A percentile compares a stretch with the other conserved stretches of the same genome.
Evolutionary conservation across 2,329 filamentous ascomycete species (phyloP).

Genomic region (Fusarium succisae): DNA sequence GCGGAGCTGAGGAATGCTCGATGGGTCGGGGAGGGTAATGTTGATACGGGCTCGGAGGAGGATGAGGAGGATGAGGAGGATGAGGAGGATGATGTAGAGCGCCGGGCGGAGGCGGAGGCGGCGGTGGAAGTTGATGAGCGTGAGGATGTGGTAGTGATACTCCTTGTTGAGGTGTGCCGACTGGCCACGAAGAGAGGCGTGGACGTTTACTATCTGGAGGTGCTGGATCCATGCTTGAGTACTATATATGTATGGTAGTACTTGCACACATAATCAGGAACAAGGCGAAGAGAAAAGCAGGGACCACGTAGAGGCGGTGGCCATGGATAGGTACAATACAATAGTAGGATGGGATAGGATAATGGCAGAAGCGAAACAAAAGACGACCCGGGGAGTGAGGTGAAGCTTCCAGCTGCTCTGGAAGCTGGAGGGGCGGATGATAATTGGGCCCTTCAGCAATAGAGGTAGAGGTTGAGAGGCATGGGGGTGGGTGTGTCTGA

Average conservation of each 20-base stretch:
- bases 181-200: slow-evolving; percentile 62
- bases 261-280: slow-evolving; percentile 50
- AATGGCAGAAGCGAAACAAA: slow-evolving; percentile 43
- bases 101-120: slow-evolving; percentile 41
- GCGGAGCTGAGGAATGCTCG: slow-evolving; percentile 47
- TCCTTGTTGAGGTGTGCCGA: slow-evolving; percentile 58
- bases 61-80: slow-evolving; percentile 39
- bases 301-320: slow-evolving; percentile 51
- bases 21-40: slow-evolving; percentile 49
- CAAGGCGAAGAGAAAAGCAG: slow-evolving; percentile 49
- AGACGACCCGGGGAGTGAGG: slow-evolving; percentile 40
- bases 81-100: slow-evolving; percentile 42
- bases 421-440: slow-evolving; percentile 42
- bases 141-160: slow-evolving; percentile 55
- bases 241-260: slow-evolving; percentile 50
- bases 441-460: slow-evolving; percentile 46
- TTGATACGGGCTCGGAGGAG: slow-evolving; percentile 52
- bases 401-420: slow-evolving; percentile 44
- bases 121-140: slow-evolving; percentile 45
- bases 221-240: slow-evolving; percentile 67
- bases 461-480: slow-evolving; percentile 44
- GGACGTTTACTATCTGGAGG: slow-evolving; percentile 68
- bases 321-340: slow-evolving; percentile 42
- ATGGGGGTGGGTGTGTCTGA: slow-evolving; percentile 46
- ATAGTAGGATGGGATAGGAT: slow-evolving; percentile 14